Conservation (phyloP, 805 yeast genomes). For the Candida namnaoensis region DNA sequence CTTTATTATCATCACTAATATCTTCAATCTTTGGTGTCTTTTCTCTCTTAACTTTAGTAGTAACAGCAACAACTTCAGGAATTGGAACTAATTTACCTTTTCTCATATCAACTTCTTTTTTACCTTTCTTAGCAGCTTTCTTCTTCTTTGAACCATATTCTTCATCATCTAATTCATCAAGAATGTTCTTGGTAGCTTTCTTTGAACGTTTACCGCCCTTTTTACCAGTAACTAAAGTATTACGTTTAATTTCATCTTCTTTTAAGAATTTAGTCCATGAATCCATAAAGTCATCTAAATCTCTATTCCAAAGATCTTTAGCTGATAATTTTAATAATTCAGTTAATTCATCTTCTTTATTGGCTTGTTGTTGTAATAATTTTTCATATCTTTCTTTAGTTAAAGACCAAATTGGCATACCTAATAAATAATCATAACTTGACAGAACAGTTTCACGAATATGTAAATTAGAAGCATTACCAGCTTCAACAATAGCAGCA, state of each 20-base stretch:
- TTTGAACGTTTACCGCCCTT: constrained; percentile 29
- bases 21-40: constrained; percentile 12
- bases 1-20: background rate
- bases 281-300: constrained; percentile 63
- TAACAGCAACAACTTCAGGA: constrained; percentile 14
- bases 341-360: constrained; percentile 64
- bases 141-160: constrained; percentile 8
- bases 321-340: constrained; percentile 59
- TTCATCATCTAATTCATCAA: constrained; percentile 6
- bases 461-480: constrained; percentile 25
- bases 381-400: constrained; percentile 84
- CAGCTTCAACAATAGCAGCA: constrained; percentile 24
- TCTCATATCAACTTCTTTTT: constrained; percentile 10
- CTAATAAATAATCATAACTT: constrained; percentile 78
- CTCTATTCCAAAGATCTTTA: constrained; percentile 82
- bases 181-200: constrained; percentile 16
- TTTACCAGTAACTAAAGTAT: constrained; percentile 36
- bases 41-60: constrained; percentile 2
- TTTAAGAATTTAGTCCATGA: constrained; percentile 63
- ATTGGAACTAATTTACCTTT: constrained; percentile 15
- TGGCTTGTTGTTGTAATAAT: constrained; percentile 63
- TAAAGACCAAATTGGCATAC: constrained; percentile 91
- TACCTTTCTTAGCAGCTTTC: constrained; percentile 5
- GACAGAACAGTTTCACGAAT: constrained; percentile 44
- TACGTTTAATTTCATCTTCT: constrained; percentile 54